These are phyloP conservation scores for Echria macrotheca DNA, from an alignment of 495 filamentous ascomycete species.

Conservation along the genomic window DNA sequence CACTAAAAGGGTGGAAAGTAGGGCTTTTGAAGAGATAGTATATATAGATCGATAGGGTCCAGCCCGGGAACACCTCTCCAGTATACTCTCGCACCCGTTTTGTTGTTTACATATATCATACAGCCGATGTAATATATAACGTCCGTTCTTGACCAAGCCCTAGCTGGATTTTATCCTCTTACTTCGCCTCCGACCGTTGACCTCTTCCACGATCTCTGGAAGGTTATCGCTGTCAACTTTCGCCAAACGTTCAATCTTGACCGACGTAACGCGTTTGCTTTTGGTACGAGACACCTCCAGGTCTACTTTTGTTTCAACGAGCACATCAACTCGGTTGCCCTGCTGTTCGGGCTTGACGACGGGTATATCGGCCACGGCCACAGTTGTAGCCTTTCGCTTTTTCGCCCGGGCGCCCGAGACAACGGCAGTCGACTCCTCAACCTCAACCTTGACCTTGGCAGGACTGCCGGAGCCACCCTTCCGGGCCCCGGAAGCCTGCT, in stretches of 20 bases:
- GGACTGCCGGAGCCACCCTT: constrained; percentile 22
- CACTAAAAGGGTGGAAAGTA: constrained; percentile 61
- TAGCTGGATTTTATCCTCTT: constrained; percentile 17
- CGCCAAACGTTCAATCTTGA: too few relatives aligned
- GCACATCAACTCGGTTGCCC: too few relatives aligned
- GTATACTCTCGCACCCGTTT: too few relatives aligned
- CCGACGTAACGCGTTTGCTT: too few relatives aligned
- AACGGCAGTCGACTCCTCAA: not conserved
- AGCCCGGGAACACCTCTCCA: too few relatives aligned
- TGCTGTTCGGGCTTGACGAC: too few relatives aligned
- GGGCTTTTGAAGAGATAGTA: constrained; percentile 50
- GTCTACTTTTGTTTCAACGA: not conserved
- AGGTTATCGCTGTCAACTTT: too few relatives aligned
- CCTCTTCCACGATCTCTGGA: too few relatives aligned
- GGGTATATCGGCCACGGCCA: not conserved
- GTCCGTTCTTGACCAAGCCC: too few relatives aligned
- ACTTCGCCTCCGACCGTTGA: constrained; percentile 13
- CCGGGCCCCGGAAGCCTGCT: constrained; percentile 44
- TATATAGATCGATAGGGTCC: not conserved
- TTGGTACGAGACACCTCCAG: too few relatives aligned
- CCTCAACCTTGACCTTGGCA: constrained; percentile 21
- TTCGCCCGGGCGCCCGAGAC: not conserved
- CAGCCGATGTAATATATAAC: too few relatives aligned
- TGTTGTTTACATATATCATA: too few relatives aligned
- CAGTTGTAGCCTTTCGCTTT: constrained; percentile 14